Evolutionary conservation across 257 asterid species (phyloP).

Genomic region (Plectranthus barbatus): DNA sequence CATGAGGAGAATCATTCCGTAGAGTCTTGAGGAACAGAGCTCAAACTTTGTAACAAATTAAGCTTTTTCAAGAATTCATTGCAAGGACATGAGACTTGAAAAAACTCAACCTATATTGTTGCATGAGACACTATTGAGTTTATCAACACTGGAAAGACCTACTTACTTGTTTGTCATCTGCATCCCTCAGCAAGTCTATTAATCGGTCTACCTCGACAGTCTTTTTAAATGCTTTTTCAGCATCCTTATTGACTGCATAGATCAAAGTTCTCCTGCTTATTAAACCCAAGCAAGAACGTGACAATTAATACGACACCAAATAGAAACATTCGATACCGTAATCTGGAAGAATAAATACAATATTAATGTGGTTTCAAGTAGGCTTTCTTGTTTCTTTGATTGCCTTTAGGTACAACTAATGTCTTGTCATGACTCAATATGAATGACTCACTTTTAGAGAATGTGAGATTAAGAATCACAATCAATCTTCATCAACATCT

Average conservation of each 20-base stretch:
- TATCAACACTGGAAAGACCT: constrained; percentile 4
- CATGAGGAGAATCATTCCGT: not conserved
- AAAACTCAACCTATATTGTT: constrained; percentile 1
- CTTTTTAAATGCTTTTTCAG: constrained; percentile 73
- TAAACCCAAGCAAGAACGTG: constrained; percentile 38
- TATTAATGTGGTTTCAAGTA: not conserved
- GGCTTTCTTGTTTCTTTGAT: not conserved
- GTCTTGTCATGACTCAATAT: not conserved
- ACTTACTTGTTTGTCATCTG: constrained; percentile 79
- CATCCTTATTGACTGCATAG: constrained; percentile 69
- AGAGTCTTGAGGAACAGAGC: not conserved
- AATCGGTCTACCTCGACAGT: constrained; percentile 82
- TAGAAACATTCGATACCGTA: constrained; percentile 1
- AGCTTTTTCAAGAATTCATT: not conserved
- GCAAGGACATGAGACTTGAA: not conserved
- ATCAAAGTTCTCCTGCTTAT: constrained; percentile 76
- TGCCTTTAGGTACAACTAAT: not conserved
- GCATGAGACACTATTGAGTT: not conserved
- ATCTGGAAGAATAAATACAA: constrained; percentile 1
- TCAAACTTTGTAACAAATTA: not conserved
- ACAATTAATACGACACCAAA: constrained; percentile 26
- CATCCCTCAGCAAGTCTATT: constrained; percentile 73
- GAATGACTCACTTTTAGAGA: not conserved
- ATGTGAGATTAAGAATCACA: not conserved
- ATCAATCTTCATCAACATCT: not conserved